These are phyloP conservation scores for Fusarium sacchari DNA, from an alignment of 2,329 filamentous ascomycete species.

Conservation along the genomic window DNA sequence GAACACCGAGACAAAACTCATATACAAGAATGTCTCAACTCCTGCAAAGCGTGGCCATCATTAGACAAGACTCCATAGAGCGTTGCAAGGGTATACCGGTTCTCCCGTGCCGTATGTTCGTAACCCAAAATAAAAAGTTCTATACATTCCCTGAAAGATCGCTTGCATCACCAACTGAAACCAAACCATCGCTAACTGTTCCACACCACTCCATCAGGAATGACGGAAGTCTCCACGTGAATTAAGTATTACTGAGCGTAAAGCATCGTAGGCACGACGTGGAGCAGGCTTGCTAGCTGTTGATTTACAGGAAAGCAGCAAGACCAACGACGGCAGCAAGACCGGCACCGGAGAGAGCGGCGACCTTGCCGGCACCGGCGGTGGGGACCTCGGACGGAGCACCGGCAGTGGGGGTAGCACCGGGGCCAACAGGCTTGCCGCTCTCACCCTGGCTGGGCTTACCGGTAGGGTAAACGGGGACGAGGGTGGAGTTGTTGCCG, in stretches of 20 bases:
- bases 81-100: slow-evolving; percentile 45
- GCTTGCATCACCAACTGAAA: slow-evolving; percentile 35
- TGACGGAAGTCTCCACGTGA: slow-evolving; percentile 50
- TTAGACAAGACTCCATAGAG: slow-evolving; percentile 47
- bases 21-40: slow-evolving; percentile 44
- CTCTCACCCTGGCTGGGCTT: slow-evolving; percentile 20
- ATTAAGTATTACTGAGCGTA: slow-evolving; percentile 55
- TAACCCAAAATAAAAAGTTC: slow-evolving; percentile 47
- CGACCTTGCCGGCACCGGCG: slow-evolving; percentile 66
- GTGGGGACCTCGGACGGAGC: slow-evolving; percentile 56
- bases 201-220: slow-evolving; percentile 49
- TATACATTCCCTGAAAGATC: slow-evolving; percentile 49
- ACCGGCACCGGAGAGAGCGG: slow-evolving; percentile 66
- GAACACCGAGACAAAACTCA: slow-evolving; percentile 44
- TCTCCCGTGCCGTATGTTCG: slow-evolving; percentile 50
- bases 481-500: slow-evolving; percentile 51
- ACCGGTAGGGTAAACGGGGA: slow-evolving; percentile 34
- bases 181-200: slow-evolving; percentile 45
- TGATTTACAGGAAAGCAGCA: slow-evolving; percentile 68
- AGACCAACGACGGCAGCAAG: slow-evolving; percentile 70
- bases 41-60: slow-evolving; percentile 47
- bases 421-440: slow-evolving; percentile 26
- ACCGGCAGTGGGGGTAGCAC: slow-evolving; percentile 44
- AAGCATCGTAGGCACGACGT: slow-evolving; percentile 54
- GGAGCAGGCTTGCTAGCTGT: slow-evolving; percentile 48